These are phyloP conservation scores for Pelargonium australe DNA, from an alignment of 441 rosid species.

Conservation along the genomic window DNA sequence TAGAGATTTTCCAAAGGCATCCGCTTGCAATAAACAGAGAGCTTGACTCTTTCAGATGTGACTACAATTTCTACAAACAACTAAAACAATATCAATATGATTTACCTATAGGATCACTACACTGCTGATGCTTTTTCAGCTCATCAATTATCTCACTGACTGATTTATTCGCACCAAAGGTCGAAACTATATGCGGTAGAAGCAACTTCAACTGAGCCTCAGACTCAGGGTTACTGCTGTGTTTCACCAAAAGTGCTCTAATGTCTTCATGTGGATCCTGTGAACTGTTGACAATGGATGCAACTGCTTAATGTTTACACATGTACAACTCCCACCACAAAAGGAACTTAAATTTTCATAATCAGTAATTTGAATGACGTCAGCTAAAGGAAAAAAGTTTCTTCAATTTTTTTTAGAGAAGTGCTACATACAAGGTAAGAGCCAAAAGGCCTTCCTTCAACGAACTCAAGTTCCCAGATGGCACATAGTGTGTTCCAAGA, in stretches of 20 bases:
- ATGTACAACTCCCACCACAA: background rate
- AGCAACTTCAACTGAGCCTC: conserved; percentile 59
- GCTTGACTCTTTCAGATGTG: background rate
- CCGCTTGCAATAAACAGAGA: background rate
- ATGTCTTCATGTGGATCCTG: conserved; percentile 63
- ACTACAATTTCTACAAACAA: background rate
- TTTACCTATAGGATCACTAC: conserved; percentile 61
- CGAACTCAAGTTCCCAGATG: conserved; percentile 54
- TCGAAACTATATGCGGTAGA: conserved; percentile 63
- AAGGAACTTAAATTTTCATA: too few species aligned
- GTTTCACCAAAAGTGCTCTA: conserved; percentile 45
- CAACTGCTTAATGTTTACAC: background rate
- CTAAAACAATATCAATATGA: background rate
- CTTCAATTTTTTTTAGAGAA: too few species aligned
- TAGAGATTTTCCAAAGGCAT: background rate
- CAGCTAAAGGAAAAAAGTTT: background rate
- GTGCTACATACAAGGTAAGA: conserved; percentile 41
- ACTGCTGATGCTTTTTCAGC: conserved; percentile 53
- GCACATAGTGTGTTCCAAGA: conserved; percentile 81
- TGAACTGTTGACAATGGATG: conserved; percentile 38
- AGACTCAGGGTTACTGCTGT: conserved; percentile 55
- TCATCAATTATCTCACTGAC: conserved; percentile 62
- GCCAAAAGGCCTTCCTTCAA: conserved; percentile 65
- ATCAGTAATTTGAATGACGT: background rate
- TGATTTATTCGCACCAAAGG: conserved; percentile 56